A percentile compares a stretch with the other conserved stretches of the same genome.
These are phyloP conservation scores for Schrenkiella parvula DNA, from an alignment of 345 rosid genomes.

Conservation along the genomic window DNA sequence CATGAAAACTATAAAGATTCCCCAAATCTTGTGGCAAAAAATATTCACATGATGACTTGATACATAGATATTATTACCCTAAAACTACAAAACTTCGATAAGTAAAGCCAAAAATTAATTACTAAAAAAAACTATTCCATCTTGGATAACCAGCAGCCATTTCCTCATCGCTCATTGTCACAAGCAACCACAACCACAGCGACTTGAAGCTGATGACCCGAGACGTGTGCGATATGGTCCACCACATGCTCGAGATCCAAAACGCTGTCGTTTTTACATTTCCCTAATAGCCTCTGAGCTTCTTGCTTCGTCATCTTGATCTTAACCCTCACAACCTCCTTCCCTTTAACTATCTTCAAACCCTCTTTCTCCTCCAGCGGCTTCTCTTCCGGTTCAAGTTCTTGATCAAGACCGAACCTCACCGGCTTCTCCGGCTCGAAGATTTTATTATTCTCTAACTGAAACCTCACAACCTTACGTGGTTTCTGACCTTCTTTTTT, in stretches of 20 bases:
- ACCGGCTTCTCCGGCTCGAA: slow-evolving; percentile 12
- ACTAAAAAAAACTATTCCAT: background rate
- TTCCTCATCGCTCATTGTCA: slow-evolving; percentile 7
- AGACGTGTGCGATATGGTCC: slow-evolving; percentile 40
- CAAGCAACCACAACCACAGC: slow-evolving; percentile 23
- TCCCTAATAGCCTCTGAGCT: slow-evolving; percentile 46
- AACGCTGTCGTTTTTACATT: slow-evolving; percentile 48
- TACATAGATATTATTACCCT: background rate
- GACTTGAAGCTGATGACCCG: slow-evolving; percentile 40
- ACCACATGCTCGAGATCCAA: slow-evolving; percentile 51
- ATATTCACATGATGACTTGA: background rate
- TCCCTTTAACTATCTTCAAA: background rate
- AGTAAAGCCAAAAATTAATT: background rate
- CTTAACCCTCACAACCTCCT: slow-evolving; percentile 45
- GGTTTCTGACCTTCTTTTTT: slow-evolving; percentile 11
- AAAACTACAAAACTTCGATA: background rate
- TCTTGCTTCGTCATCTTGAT: slow-evolving; percentile 61
- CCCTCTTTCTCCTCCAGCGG: slow-evolving; percentile 11
- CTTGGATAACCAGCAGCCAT: background rate
- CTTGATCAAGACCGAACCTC: slow-evolving; percentile 3
- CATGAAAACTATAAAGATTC: background rate
- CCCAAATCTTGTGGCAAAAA: background rate
- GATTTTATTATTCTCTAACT: slow-evolving; percentile 29
- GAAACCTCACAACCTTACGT: slow-evolving; percentile 35
- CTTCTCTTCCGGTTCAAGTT: slow-evolving; percentile 12